A percentile compares a stretch with the other conserved stretches of the same genome.
Conservation (phyloP, 768 basidiomycete species). For the Calocera viscosa region DNA sequence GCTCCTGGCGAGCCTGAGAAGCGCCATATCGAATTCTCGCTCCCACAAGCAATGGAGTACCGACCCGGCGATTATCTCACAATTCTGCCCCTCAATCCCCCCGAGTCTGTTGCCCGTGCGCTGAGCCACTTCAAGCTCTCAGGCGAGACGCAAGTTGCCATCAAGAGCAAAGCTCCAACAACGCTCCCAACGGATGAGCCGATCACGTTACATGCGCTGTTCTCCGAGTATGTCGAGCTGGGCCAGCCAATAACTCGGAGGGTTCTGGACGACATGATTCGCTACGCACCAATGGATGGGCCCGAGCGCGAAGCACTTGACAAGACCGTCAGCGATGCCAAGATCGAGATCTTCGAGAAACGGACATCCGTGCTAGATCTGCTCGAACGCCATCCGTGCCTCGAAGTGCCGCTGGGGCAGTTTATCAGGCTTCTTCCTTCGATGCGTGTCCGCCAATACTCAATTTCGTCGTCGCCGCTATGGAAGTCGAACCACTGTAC, state of each 20-base stretch:
- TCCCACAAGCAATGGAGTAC: slow-evolving; percentile 31
- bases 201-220: slow-evolving; percentile 29
- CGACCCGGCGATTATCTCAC: slow-evolving; percentile 39
- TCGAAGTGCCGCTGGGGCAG: slow-evolving; percentile 29
- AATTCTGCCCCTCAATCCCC: slow-evolving; percentile 24
- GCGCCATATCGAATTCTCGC: slow-evolving; percentile 34
- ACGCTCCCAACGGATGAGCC: slow-evolving; percentile 33
- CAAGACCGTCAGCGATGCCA: slow-evolving; percentile 26
- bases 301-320: slow-evolving; percentile 25
- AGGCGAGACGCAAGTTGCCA: slow-evolving; percentile 21
- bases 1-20: slow-evolving; percentile 30
- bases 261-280: slow-evolving; percentile 29
- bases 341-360: slow-evolving; percentile 27
- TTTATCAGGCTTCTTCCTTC: slow-evolving; percentile 36
- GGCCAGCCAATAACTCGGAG: slow-evolving; percentile 37
- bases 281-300: slow-evolving; percentile 20
- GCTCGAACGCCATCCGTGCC: slow-evolving; percentile 30
- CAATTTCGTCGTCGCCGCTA: slow-evolving; percentile 39
- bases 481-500: slow-evolving; percentile 33
- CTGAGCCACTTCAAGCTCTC: slow-evolving; percentile 15
- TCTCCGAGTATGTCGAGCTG: slow-evolving; percentile 38
- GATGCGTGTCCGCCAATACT: slow-evolving; percentile 41
- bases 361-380: slow-evolving; percentile 35
- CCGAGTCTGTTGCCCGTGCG: slow-evolving; percentile 13
- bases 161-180: slow-evolving; percentile 30